Evolutionary conservation across 2,329 filamentous ascomycete genomes (phyloP).

Genomic region (Colletotrichum sp.): DNA sequence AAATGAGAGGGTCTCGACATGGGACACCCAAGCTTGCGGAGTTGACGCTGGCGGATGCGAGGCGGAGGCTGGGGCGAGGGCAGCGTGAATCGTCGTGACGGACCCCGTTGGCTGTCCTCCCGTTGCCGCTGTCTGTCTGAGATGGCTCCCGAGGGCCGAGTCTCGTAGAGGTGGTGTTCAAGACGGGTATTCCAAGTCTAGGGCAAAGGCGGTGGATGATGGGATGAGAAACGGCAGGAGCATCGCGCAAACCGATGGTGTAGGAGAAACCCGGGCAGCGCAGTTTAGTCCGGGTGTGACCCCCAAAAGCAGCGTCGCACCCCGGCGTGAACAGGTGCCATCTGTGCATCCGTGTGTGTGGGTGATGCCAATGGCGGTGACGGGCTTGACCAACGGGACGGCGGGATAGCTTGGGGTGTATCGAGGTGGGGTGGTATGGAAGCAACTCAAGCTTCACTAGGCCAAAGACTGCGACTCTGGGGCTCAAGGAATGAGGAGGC

Average conservation of each 20-base stretch:
- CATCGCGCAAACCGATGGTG: neutral
- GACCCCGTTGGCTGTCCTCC: neutral
- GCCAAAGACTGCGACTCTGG: neutral
- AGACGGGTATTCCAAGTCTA: neutral
- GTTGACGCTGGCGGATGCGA: neutral
- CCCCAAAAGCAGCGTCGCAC: conserved; percentile 14
- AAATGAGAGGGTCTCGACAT: conserved; percentile 3
- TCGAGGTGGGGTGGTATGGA: neutral
- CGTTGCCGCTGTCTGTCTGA: neutral
- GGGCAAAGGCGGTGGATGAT: neutral
- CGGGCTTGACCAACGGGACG: neutral
- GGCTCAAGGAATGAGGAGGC: neutral
- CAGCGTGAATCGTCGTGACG: neutral
- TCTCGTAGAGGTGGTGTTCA: neutral
- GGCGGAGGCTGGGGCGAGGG: neutral
- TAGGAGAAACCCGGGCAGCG: neutral
- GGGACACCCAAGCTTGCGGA: neutral
- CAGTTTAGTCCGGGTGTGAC: neutral
- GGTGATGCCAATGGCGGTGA: conserved; percentile 8
- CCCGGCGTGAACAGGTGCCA: conserved; percentile 1
- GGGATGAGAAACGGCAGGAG: neutral
- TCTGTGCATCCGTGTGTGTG: conserved; percentile 2
- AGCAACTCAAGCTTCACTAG: neutral
- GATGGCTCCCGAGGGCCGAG: neutral
- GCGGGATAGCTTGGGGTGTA: neutral